phyloP scores from a whole-genome alignment of 192 early-diverging fungal species.

The Funneliformis mosseae region DNA sequence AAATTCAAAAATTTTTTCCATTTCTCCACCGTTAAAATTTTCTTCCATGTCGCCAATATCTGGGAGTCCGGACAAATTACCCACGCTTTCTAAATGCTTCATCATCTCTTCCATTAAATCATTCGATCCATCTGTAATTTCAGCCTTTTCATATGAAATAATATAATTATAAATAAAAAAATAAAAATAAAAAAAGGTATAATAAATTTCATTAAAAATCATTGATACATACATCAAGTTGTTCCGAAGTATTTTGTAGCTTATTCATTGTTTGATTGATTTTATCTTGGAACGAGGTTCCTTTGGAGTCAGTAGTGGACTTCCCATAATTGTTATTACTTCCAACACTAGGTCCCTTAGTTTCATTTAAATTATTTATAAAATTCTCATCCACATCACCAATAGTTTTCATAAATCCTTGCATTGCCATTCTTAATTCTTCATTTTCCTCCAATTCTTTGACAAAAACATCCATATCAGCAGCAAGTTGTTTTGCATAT shows the following conservation, averaged over 20 bases:
- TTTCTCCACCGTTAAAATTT: slow-evolving; percentile 73
- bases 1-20: slow-evolving; percentile 83
- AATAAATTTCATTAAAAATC: background rate
- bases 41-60: slow-evolving; percentile 67
- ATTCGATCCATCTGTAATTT: slow-evolving; percentile 53
- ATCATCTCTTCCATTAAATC: slow-evolving; percentile 72
- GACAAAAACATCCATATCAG: slow-evolving; percentile 84
- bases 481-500: slow-evolving; percentile 71
- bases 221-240: slow-evolving; percentile 70
- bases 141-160: slow-evolving; percentile 40
- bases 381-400: slow-evolving; percentile 35
- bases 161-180: background rate
- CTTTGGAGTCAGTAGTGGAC: slow-evolving; percentile 15
- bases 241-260: slow-evolving; percentile 80
- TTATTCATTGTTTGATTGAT: slow-evolving; percentile 91
- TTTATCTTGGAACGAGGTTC: slow-evolving; percentile 79
- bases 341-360: background rate
- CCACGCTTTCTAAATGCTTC: slow-evolving; percentile 77
- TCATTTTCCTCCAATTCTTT: slow-evolving; percentile 58
- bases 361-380: slow-evolving; percentile 12
- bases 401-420: slow-evolving; percentile 55
- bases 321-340: slow-evolving; percentile 8
- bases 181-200: background rate
- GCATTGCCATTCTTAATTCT: slow-evolving; percentile 57
- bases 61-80: slow-evolving; percentile 23